Evolutionary conservation across 441 rosid species (phyloP), one percentile per base, ranked within the genome.

Genomic region (Populus trichocarpa): DNA sequence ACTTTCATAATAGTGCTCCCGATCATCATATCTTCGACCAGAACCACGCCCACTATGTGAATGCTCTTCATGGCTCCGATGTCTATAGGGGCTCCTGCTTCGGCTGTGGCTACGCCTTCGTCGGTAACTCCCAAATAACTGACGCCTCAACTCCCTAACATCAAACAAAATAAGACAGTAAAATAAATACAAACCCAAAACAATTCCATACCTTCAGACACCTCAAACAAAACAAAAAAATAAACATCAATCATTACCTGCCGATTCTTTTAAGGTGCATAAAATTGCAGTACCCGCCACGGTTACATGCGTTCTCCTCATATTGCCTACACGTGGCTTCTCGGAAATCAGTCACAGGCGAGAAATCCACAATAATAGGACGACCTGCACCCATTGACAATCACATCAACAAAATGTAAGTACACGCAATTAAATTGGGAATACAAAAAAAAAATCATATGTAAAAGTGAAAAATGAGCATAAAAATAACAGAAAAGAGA

Each of bases 291-390:
- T 30, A 30, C 32, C 32, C 32, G 46, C 91, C 93, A 69, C 94
- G 86, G 79, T 89, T 90, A 83, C 98, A 92, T 32, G 86, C 91
- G 78, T 90, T 90, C 74, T 93, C 95, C 87, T 93, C 98, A 28
- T 89, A 92, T 83, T 90, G 98, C 81, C 98, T 78, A 81, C 98
- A 93, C 0, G 95, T 92, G 14, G 98, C 97, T 86, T 92, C 97
- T 0, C 98, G 92, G 79, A 93, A 93, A 84, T 93, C 97, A 26
- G 95, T 89, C 40, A 93, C 97, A 0, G 98, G 97, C 36, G 95
- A 91, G 84, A 90, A 92, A 80, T 92, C 98, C 28, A 90, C 95
- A 72, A 92, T 90, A 81, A 92, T 93, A 14, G 97, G 97, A 40
- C 95, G 92, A 14, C 98, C 97, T 75, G 61, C 22, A 85, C 77